These are phyloP conservation scores for Rhizoctonia solani DNA, from an alignment of 1,284 basidiomycete species.

Conservation along the genomic window DNA sequence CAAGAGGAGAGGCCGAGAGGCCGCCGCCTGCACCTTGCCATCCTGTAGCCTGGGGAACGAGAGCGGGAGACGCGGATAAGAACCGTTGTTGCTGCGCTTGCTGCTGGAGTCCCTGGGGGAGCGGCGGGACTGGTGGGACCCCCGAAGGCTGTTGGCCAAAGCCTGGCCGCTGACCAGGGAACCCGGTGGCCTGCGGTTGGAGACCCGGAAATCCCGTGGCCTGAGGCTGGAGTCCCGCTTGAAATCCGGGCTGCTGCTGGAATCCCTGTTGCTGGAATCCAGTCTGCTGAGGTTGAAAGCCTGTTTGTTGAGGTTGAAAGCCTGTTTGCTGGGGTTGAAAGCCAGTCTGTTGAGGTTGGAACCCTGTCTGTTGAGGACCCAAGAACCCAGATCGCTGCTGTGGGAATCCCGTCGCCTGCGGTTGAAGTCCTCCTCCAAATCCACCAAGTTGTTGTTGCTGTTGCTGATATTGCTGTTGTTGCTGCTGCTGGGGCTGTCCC, in stretches of 20 bases:
- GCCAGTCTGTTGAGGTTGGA: constrained; percentile 35
- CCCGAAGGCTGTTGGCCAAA: constrained; percentile 57
- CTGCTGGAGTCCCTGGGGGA: constrained; percentile 43
- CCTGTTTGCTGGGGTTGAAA: constrained; percentile 32
- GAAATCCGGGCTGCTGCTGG: constrained; percentile 41
- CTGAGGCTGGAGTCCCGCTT: constrained; percentile 49
- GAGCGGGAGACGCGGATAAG: constrained; percentile 53
- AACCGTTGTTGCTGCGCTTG: constrained; percentile 53
- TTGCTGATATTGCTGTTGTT: constrained; percentile 3
- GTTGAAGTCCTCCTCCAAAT: constrained; percentile 35
- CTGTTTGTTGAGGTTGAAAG: constrained; percentile 51
- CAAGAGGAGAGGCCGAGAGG: constrained; percentile 53
- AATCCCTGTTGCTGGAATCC: constrained; percentile 43
- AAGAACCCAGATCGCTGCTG: constrained; percentile 28
- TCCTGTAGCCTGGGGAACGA: constrained; percentile 61
- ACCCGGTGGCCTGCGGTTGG: constrained; percentile 39
- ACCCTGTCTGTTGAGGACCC: constrained; percentile 32
- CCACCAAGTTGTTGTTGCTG: constrained; percentile 4
- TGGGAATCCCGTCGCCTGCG: constrained; percentile 43
- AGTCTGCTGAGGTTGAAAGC: constrained; percentile 42
- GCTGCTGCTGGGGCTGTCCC: constrained; percentile 28
- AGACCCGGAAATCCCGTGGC: constrained; percentile 53
- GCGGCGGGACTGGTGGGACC: constrained; percentile 50
- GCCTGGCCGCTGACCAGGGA: constrained; percentile 48
- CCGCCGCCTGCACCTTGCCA: constrained; percentile 52